A percentile compares a stretch with the other conserved stretches of the same genome.
phyloP scores from a whole-genome alignment of 306 rosid genomes.

The Gastrolobium bilobum region DNA sequence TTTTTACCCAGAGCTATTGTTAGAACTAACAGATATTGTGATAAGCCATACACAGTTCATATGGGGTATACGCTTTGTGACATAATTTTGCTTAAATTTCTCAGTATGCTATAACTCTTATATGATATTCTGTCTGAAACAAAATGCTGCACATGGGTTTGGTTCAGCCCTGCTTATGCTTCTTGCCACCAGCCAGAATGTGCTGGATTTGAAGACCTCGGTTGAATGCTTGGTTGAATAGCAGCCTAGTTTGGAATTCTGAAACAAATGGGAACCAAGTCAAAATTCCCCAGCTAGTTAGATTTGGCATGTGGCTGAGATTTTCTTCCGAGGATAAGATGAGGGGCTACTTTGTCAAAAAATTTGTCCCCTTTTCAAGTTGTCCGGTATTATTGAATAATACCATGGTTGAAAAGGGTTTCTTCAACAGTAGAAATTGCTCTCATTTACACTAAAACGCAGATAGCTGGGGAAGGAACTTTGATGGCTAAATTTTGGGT shows the following conservation, averaged over 20 bases:
- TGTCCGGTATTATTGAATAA: no score
- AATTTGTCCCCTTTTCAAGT: no score
- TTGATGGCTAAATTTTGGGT: no score
- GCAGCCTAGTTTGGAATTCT: conserved; percentile 92
- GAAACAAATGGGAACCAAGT: conserved; percentile 98
- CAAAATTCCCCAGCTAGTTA: no score
- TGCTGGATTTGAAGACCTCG: conserved; percentile 97
- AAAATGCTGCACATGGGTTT: conserved; percentile 20
- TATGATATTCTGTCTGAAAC: not conserved
- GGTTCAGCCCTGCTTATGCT: conserved; percentile 60
- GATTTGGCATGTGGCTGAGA: no score
- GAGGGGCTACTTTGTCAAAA: no score
- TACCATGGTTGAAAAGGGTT: no score
- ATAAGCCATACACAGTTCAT: conserved; percentile 15
- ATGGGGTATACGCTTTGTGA: not conserved
- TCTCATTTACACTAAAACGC: no score
- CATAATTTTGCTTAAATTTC: not conserved
- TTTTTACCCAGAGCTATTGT: conserved; percentile 17
- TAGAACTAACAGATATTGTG: not conserved
- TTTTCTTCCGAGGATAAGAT: no score
- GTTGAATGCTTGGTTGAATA: conserved; percentile 98
- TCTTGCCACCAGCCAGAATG: conserved; percentile 94
- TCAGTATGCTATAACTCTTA: not conserved
- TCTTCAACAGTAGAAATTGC: no score
- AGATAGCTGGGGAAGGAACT: no score